A percentile compares a stretch with the other conserved stretches of the same genome.
These are phyloP conservation scores for Phytophthora sansomeana DNA, from an alignment of 352 stramenopile genomes.

Conservation along the genomic window DNA sequence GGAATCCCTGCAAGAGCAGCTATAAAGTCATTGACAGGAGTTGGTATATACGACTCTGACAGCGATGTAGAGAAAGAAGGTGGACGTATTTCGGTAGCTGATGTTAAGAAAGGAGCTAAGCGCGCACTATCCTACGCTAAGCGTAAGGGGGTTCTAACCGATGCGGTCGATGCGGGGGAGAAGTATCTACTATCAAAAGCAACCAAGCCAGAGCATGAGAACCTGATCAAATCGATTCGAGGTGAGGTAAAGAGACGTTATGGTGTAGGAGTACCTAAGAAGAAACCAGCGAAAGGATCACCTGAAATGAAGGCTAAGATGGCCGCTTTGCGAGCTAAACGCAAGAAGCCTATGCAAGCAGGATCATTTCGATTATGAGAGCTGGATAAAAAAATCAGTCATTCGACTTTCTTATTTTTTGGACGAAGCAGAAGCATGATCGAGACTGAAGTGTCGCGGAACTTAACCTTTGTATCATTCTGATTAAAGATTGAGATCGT, in stretches of 20 bases:
- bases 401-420: constrained; percentile 17
- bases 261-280: constrained; percentile 22
- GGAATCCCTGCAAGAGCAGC: constrained; percentile 19
- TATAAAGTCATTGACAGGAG: constrained; percentile 11
- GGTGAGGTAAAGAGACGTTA: constrained; percentile 10
- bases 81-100: constrained; percentile 3
- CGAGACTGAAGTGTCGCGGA: constrained; percentile 14
- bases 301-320: constrained; percentile 15
- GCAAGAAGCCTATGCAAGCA: too few relatives aligned
- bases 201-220: constrained; percentile 15
- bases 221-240: constrained; percentile 4
- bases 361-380: too few relatives aligned
- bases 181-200: constrained; percentile 13
- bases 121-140: constrained; percentile 23
- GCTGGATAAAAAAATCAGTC: too few relatives aligned
- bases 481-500: constrained; percentile 25
- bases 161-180: constrained; percentile 15
- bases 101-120: constrained; percentile 20
- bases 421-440: constrained; percentile 17
- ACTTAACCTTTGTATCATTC: constrained; percentile 9
- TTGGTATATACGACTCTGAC: constrained; percentile 23
- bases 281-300: constrained; percentile 12
- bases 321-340: background rate
- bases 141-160: constrained; percentile 16
- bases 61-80: constrained; percentile 9